Conservation (phyloP, 1,139 yeast species). For the Suhomyces panamericanus region DNA sequence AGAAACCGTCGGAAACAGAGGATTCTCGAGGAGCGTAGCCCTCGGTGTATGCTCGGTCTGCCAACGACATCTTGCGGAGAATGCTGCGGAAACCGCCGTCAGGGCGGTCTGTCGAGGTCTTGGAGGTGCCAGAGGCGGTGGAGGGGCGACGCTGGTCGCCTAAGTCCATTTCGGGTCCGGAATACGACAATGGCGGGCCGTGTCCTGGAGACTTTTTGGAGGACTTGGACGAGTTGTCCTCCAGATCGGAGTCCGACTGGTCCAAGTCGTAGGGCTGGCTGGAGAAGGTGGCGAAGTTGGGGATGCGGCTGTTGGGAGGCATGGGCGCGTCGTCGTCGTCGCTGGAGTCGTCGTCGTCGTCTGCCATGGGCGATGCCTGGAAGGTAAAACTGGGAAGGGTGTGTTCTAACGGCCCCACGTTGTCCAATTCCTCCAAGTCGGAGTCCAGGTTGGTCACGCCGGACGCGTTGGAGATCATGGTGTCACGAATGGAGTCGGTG, state of each 20-base stretch:
- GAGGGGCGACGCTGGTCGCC: conserved; percentile 24
- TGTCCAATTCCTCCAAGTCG: conserved; percentile 17
- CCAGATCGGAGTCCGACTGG: conserved; percentile 14
- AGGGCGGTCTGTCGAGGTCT: conserved; percentile 2
- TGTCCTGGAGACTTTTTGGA: conserved; percentile 6
- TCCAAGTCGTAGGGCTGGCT: conserved; percentile 9
- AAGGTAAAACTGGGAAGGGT: conserved; percentile 21
- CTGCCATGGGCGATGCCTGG: conserved; percentile 7
- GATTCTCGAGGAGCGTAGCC: conserved; percentile 17
- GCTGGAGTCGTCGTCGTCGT: conserved; percentile 8
- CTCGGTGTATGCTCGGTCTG: conserved; percentile 31
- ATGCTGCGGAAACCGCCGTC: conserved; percentile 18
- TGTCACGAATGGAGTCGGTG: conserved; percentile 26
- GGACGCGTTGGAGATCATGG: conserved; percentile 28
- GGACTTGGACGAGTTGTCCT: conserved; percentile 8
- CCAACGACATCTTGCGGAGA: conserved; percentile 38
- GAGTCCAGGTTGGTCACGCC: conserved; percentile 26
- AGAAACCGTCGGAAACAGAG: conserved; percentile 38
- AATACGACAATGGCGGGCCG: background rate
- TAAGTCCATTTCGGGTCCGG: conserved; percentile 17
- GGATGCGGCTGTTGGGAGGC: conserved; percentile 5
- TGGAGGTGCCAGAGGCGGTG: conserved; percentile 8
- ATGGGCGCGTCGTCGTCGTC: conserved; percentile 10
- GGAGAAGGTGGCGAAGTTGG: conserved; percentile 6
- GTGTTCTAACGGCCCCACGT: conserved; percentile 10